phyloP scores from a whole-genome alignment of 2,329 filamentous ascomycete genomes.

The Elsinoe perseae region DNA sequence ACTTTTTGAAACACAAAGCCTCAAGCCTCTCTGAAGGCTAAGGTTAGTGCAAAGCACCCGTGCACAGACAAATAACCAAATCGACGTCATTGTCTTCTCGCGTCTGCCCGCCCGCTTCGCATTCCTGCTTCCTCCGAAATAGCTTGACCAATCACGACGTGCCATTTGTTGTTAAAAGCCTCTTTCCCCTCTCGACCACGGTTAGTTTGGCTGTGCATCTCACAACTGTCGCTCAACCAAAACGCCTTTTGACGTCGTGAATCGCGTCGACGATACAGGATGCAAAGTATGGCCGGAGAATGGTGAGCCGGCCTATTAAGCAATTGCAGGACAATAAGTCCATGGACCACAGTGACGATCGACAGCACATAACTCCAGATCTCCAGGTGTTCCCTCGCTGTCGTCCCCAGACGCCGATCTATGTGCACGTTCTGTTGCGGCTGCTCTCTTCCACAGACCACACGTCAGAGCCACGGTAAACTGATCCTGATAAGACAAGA shows the following conservation, averaged over 20 bases:
- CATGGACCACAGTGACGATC: background rate
- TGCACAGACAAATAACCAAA: no score
- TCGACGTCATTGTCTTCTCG: background rate
- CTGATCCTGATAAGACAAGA: constrained; percentile 11
- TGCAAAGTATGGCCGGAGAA: background rate
- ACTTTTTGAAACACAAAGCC: background rate
- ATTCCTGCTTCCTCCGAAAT: constrained; percentile 8
- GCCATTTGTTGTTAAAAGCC: constrained; percentile 2
- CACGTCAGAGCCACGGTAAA: background rate
- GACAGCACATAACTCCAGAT: background rate
- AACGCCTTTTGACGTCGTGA: background rate
- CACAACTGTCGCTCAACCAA: constrained; percentile 8
- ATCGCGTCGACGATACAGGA: background rate
- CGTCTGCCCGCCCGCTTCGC: background rate
- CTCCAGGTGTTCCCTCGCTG: constrained; percentile 9
- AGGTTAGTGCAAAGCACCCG: background rate
- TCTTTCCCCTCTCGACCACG: constrained; percentile 15
- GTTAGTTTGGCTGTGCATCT: background rate
- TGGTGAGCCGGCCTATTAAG: background rate
- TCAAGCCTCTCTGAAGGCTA: background rate
- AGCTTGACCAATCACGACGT: background rate
- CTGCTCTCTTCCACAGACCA: constrained; percentile 9
- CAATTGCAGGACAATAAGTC: background rate
- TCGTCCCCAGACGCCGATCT: background rate
- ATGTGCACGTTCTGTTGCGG: background rate